Evolutionary conservation across 352 stramenopile species (phyloP), one percentile per base, ranked within the genome.

Genomic region (Phytophthora pluvialis): DNA sequence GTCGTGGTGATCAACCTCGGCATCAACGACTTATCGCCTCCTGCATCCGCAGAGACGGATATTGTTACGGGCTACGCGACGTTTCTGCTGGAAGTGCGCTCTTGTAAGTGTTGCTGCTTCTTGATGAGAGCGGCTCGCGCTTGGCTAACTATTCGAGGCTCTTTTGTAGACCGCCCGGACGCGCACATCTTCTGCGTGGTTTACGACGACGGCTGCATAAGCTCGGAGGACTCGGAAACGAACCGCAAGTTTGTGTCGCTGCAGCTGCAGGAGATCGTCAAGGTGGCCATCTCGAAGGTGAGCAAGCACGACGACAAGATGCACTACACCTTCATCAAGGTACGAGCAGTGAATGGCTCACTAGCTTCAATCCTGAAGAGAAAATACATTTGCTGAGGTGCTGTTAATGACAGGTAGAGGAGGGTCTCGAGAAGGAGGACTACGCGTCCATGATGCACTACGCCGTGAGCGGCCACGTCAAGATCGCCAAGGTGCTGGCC

Each of bases 151-250:
- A 2, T 21, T 21, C 21, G 21, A 21, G 1, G 21, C 21, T 21
- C 21, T 21, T 21, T 21, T 21, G 21, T 21, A 94, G 88, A 93
- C 42, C 86, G 88, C 4, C 88, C 88, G 3, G 67, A 90, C 21
- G 88, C 88, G 10, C 82, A 95, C 35, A 95, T 95, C 40, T 93
- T 93, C 54, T 95, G 86, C 45, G 78, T 93, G n/a, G 88, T 92
- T 9, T 95, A 88, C 47, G 84, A 95, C 40, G 83, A 95, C 58
- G 80, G 78, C 56, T 94, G 85, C 56, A 89, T 93, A 40, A 95
- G 83, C 53, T 86, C 78, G 8, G 85, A 94, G 60, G 82, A 91
- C 45, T 85, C 80, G 38, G 80, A 85, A 49, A 75, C 78, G 51
- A 89, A 93, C 59, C 82, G 87, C 51, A 90, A 86, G 36, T 86